These are phyloP conservation scores for Trypanosoma avium DNA, from an alignment of 208 protist species.

Conservation along the genomic window DNA sequence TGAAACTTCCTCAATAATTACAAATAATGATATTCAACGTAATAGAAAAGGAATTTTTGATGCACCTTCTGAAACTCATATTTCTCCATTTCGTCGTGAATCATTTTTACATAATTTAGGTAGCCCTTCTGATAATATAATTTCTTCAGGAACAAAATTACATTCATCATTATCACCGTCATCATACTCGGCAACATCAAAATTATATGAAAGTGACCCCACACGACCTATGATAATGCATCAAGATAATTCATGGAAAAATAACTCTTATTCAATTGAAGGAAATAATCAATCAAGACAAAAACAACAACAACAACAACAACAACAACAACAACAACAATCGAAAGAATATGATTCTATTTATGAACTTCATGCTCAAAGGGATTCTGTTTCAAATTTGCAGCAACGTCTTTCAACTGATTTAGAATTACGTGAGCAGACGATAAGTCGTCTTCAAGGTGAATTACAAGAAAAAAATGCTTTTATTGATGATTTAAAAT, in stretches of 20 bases:
- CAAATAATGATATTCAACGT: not conserved
- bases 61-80: not conserved
- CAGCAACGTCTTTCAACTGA: conserved; percentile 12
- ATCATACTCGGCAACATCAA: not conserved
- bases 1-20: not conserved
- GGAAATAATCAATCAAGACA: no score
- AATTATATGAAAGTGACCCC: conserved; percentile 15
- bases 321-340: not conserved
- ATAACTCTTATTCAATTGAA: no score
- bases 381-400: not conserved
- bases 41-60: not conserved
- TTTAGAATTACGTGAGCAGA: conserved; percentile 6
- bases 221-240: not conserved
- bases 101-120: not conserved
- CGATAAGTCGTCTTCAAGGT: conserved; percentile 1
- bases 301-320: no score
- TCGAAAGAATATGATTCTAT: not conserved
- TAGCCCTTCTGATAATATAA: not conserved
- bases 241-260: no score
- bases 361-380: not conserved
- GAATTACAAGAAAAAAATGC: conserved; percentile 23
- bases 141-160: no score
- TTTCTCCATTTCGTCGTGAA: conserved; percentile 15
- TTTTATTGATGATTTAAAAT: conserved; percentile 27
- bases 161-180: no score